Conservation (phyloP, 495 filamentous ascomycete genomes). For the Penicillium coffeae region DNA sequence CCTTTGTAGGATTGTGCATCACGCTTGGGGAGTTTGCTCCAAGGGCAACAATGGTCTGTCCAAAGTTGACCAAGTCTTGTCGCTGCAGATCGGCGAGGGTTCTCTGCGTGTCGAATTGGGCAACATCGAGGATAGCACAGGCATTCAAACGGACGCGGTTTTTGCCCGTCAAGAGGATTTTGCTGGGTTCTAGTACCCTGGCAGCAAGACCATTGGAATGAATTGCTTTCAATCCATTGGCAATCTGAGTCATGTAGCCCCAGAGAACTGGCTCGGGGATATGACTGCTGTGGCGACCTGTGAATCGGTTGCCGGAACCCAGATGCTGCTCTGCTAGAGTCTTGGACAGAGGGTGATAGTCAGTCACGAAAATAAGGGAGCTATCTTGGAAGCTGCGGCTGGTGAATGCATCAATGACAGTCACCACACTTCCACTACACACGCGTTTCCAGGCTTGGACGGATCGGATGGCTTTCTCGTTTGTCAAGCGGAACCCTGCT, state of each 20-base stretch:
- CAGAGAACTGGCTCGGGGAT: slow-evolving; percentile 79
- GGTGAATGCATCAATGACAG: slow-evolving; percentile 88
- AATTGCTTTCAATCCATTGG: slow-evolving; percentile 81
- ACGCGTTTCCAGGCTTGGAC: slow-evolving; percentile 92
- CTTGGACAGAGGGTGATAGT: slow-evolving; percentile 88
- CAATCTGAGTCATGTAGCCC: slow-evolving; percentile 89
- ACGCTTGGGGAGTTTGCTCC: slow-evolving; percentile 60
- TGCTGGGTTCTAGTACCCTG: slow-evolving; percentile 75
- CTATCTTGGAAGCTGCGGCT: slow-evolving; percentile 89
- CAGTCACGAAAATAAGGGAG: slow-evolving; percentile 89
- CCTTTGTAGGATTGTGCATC: slow-evolving; percentile 53
- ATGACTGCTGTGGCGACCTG: slow-evolving; percentile 41
- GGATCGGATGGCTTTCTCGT: slow-evolving; percentile 78
- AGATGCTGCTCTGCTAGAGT: slow-evolving; percentile 85
- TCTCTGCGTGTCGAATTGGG: slow-evolving; percentile 66
- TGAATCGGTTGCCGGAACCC: slow-evolving; percentile 51
- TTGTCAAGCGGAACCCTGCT: slow-evolving; percentile 72
- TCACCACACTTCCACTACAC: slow-evolving; percentile 76
- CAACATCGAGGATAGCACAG: slow-evolving; percentile 83
- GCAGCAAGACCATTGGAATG: slow-evolving; percentile 79
- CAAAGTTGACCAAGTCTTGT: slow-evolving; percentile 83
- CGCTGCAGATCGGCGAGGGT: slow-evolving; percentile 73
- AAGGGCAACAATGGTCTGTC: slow-evolving; percentile 74
- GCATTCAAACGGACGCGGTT: slow-evolving; percentile 83
- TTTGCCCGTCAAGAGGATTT: slow-evolving; percentile 68